Percentiles rank a stretch among this genome's conserved stretches.
These are phyloP conservation scores for Guadua angustifolia DNA, from an alignment of 176 grass and related monocot species.

Conservation along the genomic window DNA sequence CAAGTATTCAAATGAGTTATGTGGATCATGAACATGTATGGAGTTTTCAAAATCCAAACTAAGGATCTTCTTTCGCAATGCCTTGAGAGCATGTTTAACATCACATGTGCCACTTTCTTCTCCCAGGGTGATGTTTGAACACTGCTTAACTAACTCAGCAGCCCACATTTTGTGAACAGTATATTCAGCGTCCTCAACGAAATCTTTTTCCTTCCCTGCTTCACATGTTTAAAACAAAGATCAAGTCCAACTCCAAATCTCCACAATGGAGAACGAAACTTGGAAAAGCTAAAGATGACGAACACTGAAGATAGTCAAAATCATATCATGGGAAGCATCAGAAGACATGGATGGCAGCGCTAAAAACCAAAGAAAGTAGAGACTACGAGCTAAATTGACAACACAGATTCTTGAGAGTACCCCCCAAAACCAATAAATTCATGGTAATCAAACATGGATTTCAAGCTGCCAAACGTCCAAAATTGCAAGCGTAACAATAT, in stretches of 20 bases:
- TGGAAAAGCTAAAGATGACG: slow-evolving; percentile 3
- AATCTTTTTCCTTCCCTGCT: slow-evolving; percentile 36
- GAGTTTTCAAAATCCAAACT: slow-evolving; percentile 59
- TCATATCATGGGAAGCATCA: neutral
- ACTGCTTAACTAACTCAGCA: slow-evolving; percentile 51
- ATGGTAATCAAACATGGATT: neutral
- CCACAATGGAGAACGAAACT: neutral
- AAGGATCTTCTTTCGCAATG: slow-evolving; percentile 60
- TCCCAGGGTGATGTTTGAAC: slow-evolving; percentile 49
- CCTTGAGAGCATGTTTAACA: slow-evolving; percentile 51
- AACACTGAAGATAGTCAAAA: neutral
- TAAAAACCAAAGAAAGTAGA: neutral
- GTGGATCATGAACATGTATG: slow-evolving; percentile 61
- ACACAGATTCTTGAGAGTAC: neutral
- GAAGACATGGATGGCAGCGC: neutral
- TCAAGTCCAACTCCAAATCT: slow-evolving; percentile 39
- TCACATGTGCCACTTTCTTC: slow-evolving; percentile 47
- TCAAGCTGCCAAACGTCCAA: slow-evolving; percentile 3
- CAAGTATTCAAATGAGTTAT: slow-evolving; percentile 72
- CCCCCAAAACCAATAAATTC: neutral
- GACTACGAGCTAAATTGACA: neutral
- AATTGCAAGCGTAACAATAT: neutral
- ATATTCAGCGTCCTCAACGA: neutral
- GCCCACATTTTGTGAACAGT: slow-evolving; percentile 44
- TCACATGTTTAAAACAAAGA: slow-evolving; percentile 42